These are phyloP conservation scores for Nitzschia palea DNA, from an alignment of 108 stramenopile species.

Conservation along the genomic window DNA sequence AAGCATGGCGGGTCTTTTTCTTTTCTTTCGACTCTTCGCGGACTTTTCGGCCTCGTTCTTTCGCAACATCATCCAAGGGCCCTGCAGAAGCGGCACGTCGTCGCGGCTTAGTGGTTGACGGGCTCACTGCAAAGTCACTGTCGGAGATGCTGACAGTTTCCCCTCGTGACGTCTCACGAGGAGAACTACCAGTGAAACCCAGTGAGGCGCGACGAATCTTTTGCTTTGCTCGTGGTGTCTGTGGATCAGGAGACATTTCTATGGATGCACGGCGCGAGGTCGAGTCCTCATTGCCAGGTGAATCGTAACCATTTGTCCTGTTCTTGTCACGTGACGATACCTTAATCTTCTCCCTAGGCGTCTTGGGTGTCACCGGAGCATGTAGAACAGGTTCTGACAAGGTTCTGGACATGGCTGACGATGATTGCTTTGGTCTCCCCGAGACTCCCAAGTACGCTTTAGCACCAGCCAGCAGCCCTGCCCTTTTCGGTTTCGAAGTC, in stretches of 20 bases:
- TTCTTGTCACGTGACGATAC: too few species aligned
- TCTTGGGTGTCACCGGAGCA: not conserved
- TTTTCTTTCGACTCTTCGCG: not conserved
- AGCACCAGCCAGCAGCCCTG: slow-evolving; percentile 5
- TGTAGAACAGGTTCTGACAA: not conserved
- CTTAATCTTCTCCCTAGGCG: not conserved
- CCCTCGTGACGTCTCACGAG: not conserved
- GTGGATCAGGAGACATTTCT: not conserved
- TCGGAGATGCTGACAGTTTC: not conserved
- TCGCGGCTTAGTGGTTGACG: not conserved
- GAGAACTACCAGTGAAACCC: not conserved
- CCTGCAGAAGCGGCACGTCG: not conserved
- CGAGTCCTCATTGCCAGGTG: not conserved
- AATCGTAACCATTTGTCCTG: too few species aligned
- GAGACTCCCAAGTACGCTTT: slow-evolving; percentile 3
- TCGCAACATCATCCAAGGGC: not conserved
- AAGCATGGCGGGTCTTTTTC: not conserved
- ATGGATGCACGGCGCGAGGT: not conserved
- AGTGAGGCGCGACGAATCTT: slow-evolving; percentile 1
- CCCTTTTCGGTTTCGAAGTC: not conserved
- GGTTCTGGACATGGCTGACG: not conserved
- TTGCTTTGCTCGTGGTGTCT: slow-evolving; percentile 6
- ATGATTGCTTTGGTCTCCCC: not conserved
- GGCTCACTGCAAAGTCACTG: not conserved
- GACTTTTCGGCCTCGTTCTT: not conserved